These are phyloP conservation scores for Vitis rupestris DNA, from an alignment of 164 flowering plant species.

Conservation along the genomic window DNA sequence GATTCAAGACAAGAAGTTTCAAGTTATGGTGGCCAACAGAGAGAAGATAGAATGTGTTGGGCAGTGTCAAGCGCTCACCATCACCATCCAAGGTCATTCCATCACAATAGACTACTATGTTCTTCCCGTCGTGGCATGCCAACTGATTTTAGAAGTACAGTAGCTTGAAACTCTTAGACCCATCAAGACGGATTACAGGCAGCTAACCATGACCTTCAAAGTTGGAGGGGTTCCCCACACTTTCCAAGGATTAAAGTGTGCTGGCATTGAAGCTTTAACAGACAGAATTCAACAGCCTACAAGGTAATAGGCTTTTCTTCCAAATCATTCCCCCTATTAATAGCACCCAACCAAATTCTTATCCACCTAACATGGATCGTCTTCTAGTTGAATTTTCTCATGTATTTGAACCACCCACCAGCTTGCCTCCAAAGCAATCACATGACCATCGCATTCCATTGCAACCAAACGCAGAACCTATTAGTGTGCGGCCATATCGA, in stretches of 20 bases:
- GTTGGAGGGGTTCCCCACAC: not conserved
- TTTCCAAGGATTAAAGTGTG: not conserved
- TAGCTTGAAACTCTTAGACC: not conserved
- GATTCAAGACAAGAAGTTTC: not conserved
- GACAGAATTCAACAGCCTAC: not conserved
- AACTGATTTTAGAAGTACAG: not conserved
- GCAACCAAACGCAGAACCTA: not conserved
- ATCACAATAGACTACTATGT: slow-evolving; percentile 4
- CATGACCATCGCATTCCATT: slow-evolving; percentile 3
- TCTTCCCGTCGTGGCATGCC: not conserved
- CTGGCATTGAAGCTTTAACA: no score
- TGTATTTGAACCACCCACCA: not conserved
- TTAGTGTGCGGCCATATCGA: not conserved
- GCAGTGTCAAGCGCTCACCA: not conserved
- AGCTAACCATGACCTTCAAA: not conserved
- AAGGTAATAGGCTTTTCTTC: not conserved
- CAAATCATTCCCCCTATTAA: no score
- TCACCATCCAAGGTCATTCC: slow-evolving; percentile 6
- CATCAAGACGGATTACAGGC: not conserved
- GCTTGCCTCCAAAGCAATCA: not conserved
- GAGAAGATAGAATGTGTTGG: not conserved
- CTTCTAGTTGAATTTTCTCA: no score
- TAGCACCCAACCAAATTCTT: not conserved
- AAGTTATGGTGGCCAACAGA: not conserved
- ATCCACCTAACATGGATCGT: not conserved